These are phyloP conservation scores for Scopulariopsis brevicaulis DNA, from an alignment of 2,329 filamentous ascomycete genomes.

Conservation along the genomic window DNA sequence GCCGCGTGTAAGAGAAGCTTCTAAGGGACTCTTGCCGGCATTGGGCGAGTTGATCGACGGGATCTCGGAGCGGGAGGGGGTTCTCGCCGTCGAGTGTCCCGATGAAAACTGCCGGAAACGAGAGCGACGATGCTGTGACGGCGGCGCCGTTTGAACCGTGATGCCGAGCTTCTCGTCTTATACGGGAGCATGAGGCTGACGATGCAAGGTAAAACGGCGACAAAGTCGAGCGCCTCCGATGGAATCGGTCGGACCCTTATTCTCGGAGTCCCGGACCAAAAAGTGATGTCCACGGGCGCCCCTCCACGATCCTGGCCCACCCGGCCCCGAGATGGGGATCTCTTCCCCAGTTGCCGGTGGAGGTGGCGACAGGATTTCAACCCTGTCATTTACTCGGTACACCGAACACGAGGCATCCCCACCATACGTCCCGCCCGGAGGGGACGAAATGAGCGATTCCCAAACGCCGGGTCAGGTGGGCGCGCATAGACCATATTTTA, in stretches of 20 bases:
- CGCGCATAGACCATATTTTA: too few relatives aligned
- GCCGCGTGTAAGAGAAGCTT: too few relatives aligned
- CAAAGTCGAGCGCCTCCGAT: not conserved
- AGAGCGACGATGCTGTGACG: not conserved
- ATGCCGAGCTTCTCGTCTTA: not conserved
- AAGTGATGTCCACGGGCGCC: not conserved
- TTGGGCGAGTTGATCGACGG: too few relatives aligned
- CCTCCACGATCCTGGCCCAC: not conserved
- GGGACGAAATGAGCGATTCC: too few relatives aligned
- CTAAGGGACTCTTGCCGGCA: too few relatives aligned
- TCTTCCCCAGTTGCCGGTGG: not conserved
- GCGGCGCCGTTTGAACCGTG: not conserved
- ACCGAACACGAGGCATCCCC: too few relatives aligned
- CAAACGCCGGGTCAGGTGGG: too few relatives aligned
- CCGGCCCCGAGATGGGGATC: not conserved
- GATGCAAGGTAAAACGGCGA: not conserved
- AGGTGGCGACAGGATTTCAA: not conserved
- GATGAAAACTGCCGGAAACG: too few relatives aligned
- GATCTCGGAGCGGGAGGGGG: too few relatives aligned
- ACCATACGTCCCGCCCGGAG: too few relatives aligned
- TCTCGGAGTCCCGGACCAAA: not conserved
- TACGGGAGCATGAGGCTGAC: not conserved
- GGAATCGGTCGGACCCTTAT: not conserved
- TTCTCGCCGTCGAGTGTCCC: too few relatives aligned
- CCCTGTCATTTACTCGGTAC: too few relatives aligned